phyloP scores from a whole-genome alignment of 202 grass and related monocot species.

The Saccharum hybrid region DNA sequence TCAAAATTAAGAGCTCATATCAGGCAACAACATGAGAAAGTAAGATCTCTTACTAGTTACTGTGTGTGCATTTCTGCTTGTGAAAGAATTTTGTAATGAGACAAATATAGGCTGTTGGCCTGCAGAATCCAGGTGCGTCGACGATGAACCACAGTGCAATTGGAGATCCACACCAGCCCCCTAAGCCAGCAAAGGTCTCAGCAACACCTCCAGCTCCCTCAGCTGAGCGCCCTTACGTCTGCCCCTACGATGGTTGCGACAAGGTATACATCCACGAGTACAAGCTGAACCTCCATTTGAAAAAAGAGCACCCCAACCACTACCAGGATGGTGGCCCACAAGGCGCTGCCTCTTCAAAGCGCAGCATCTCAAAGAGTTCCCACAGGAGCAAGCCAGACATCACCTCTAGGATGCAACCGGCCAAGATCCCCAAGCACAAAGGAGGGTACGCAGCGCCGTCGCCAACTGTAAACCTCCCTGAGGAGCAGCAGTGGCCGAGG shows the following conservation, averaged over 20 bases:
- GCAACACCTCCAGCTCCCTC: slow-evolving; percentile 56
- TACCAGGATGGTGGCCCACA: slow-evolving; percentile 59
- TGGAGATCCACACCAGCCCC: slow-evolving; percentile 57
- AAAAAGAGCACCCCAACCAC: slow-evolving; percentile 83
- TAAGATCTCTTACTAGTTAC: slow-evolving; percentile 41
- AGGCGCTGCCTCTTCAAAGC: slow-evolving; percentile 41
- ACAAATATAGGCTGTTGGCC: slow-evolving; percentile 20
- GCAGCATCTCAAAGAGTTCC: slow-evolving; percentile 42
- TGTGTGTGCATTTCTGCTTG: slow-evolving; percentile 8
- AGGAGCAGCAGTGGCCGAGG: slow-evolving; percentile 57
- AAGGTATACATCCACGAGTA: slow-evolving; percentile 97
- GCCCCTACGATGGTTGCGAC: slow-evolving; percentile 76
- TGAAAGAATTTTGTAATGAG: not conserved
- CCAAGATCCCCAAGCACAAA: slow-evolving; percentile 50
- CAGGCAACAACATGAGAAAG: slow-evolving; percentile 82
- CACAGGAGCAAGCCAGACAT: slow-evolving; percentile 52
- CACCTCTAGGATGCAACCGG: slow-evolving; percentile 20
- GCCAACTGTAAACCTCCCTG: not conserved
- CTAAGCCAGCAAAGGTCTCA: slow-evolving; percentile 52
- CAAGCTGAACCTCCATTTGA: slow-evolving; percentile 96
- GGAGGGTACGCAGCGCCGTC: slow-evolving; percentile 37
- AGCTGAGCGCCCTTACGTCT: slow-evolving; percentile 75
- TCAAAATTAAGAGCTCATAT: slow-evolving; percentile 88
- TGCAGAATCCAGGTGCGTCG: slow-evolving; percentile 43
- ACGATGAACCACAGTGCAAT: slow-evolving; percentile 44